Evolutionary conservation across 768 basidiomycete species (phyloP), one percentile per base, ranked within the genome.

Genomic region (Boletellus ananiceps): DNA sequence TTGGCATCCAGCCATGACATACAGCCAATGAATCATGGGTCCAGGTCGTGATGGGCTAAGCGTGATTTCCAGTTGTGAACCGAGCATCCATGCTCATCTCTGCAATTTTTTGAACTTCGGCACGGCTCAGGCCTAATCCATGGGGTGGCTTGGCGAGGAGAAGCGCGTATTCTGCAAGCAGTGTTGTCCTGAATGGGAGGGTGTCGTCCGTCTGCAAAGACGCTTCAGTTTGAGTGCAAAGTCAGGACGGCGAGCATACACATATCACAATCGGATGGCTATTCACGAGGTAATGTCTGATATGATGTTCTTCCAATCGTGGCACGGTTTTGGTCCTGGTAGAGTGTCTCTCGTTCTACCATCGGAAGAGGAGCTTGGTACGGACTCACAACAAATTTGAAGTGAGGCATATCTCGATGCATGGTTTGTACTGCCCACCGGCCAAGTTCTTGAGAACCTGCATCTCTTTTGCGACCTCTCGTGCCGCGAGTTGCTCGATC

Each of bases 371-470:
- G 14, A 8, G 5, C 7, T 34, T n/a, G 25, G 8, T 13, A n/a
- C 2, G 8, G 11, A 69, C 83, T 46, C 61, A 86, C 81, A 89
- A 54, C 11, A 92, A 60, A 66, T 92, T 92, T 0, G 89, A 91
- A 15, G 77, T 83, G 25, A 93, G 74, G 62, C 90, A 93, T 37
- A 93, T 83, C 66, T 93, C 90, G 35, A 92, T 77, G 60, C 81
- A 81, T 18, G 73, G 76, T 37, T 78, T 78, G 33, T 79, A 75
- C 21, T 58, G 55, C 13, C 51, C 52, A 2, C 44, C 52, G 5
- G 50, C 41, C n/a, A 59, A 43, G 2, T 43, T 25, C 34, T 54
- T 50, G 2, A 63, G 51, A 13, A 44, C 38, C 25, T 60, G 51
- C 39, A 65, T 56, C 41, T 64, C 66, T 8, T 33, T 56, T 27